Base-by-base conservation (phyloP, 495 filamentous ascomycete genomes). In the Talaromyces nanjingensis region DNA sequence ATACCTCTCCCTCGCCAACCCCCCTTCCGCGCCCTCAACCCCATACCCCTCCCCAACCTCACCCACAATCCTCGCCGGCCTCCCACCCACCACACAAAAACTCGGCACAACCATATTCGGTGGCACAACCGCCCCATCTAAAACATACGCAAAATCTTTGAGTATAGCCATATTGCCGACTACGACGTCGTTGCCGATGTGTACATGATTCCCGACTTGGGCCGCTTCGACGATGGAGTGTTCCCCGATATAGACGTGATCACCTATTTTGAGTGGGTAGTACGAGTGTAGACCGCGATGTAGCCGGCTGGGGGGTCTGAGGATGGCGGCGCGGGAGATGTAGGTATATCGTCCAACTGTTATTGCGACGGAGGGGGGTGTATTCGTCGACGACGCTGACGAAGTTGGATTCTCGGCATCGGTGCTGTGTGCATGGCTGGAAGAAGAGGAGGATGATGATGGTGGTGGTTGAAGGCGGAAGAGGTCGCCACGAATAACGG, bases 401-500 rank as follows among this genome's bases (percentile, higher is more conserved):
- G 33, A 37, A 11, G 33, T 3, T 58, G 77, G 67, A 8, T 67
- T 63, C 12, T 65, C 64, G 29, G 22, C 20, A 2, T 31, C n/a
- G 73, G 45, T 72, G 66, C 29, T 60, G 64, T 39, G 65, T 29
- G 45, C 58, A 25, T 31, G 70, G 64, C 1, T 47, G 39, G 77
- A 69, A 1, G 75, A 66, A 4, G 81, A 71, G 20, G 77, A 66
- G 1, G 80, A 57, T 5, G 27, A 27, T 3, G 27, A 5, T 16
- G 75, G 42, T n/a, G 27, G 27, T 16, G 75, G 42, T n/a, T 73
- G 64, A 1, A 83, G 80, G 8, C 90, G 85, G 34, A 88, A 83
- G 18, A 97, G 87, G 70, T 98, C 96, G 49, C 93, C 94, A 53
- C 94, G 89, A 71, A 98, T 92, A 69, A 91, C 89, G 66, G 89